phyloP scores from a whole-genome alignment of 1,284 basidiomycete genomes.

The Inonotus hispidus region DNA sequence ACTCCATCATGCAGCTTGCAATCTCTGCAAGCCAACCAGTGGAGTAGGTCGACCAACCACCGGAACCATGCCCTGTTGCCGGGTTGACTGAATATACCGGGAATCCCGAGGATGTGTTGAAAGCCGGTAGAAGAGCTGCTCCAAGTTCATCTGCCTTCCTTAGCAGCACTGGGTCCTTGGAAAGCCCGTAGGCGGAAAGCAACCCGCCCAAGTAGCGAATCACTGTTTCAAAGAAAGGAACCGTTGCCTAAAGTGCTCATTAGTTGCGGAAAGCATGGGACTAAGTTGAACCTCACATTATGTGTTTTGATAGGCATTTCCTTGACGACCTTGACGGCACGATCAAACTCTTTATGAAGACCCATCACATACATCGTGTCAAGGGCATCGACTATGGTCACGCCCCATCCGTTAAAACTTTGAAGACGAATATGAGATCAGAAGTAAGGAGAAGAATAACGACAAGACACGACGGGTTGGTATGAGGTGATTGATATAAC shows the following conservation, averaged over 20 bases:
- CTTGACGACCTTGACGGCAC: constrained; percentile 56
- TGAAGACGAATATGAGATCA: background rate
- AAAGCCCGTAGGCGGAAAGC: constrained; percentile 66
- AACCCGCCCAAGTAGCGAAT: constrained; percentile 74
- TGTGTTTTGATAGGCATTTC: constrained; percentile 50
- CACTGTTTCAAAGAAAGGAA: constrained; percentile 68
- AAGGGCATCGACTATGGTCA: constrained; percentile 67
- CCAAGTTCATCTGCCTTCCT: constrained; percentile 49
- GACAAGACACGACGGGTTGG: background rate
- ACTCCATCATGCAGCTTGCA: constrained; percentile 55
- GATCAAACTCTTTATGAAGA: constrained; percentile 60
- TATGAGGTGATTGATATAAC: too few species aligned
- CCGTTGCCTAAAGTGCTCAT: constrained; percentile 25
- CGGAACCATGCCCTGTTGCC: constrained; percentile 19
- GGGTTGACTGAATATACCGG: constrained; percentile 45
- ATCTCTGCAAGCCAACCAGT: constrained; percentile 36
- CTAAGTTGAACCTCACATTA: constrained; percentile 27
- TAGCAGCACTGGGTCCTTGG: constrained; percentile 46
- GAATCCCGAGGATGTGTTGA: constrained; percentile 45
- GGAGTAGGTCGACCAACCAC: constrained; percentile 1
- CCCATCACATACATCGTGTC: constrained; percentile 76
- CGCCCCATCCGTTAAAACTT: constrained; percentile 73
- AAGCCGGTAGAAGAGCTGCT: constrained; percentile 42
- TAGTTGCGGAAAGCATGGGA: constrained; percentile 18
- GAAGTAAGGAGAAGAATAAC: background rate